Percentiles rank a stretch among this genome's conserved stretches.
Evolutionary conservation across 768 basidiomycete genomes (phyloP).

Genomic region (Plicaturopsis crispa): DNA sequence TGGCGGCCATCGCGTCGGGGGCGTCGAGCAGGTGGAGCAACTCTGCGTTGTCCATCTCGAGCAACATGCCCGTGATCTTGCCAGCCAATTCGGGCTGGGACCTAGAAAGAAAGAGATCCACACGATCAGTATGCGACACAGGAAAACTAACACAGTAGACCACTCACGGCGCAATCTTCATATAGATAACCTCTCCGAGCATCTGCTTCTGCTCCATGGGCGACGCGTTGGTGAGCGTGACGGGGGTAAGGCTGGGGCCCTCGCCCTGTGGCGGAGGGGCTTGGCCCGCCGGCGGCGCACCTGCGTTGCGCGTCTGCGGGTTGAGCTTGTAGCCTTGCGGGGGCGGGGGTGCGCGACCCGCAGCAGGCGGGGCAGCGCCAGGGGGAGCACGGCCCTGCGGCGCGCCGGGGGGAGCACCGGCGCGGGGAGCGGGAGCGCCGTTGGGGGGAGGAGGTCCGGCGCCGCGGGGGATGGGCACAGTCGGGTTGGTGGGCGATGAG

Average conservation of each 20-base stretch:
- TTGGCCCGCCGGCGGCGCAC: slow-evolving; percentile 22
- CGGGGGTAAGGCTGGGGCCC: slow-evolving; percentile 52
- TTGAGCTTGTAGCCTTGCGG: slow-evolving; percentile 29
- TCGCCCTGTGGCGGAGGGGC: slow-evolving; percentile 36
- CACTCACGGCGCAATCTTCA: slow-evolving; percentile 77
- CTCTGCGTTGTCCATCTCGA: slow-evolving; percentile 98
- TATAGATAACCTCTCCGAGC: slow-evolving; percentile 94
- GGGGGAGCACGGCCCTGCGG: slow-evolving; percentile 37
- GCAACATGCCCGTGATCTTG: slow-evolving; percentile 97
- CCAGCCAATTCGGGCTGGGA: slow-evolving; percentile 91
- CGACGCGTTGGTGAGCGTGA: slow-evolving; percentile 49
- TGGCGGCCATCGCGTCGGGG: slow-evolving; percentile 74
- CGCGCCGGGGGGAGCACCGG: slow-evolving; percentile 29
- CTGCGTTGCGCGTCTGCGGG: slow-evolving; percentile 24
- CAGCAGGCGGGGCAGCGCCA: slow-evolving; percentile 38
- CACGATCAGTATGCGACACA: slow-evolving; percentile 4
- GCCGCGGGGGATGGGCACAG: slow-evolving; percentile 56
- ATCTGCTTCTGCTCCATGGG: slow-evolving; percentile 96
- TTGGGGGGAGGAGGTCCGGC: slow-evolving; percentile 52
- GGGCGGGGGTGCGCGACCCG: slow-evolving; percentile 26
- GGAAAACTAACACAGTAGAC: slow-evolving; percentile 8
- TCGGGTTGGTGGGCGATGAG: slow-evolving; percentile 61
- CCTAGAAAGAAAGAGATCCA: slow-evolving; percentile 33
- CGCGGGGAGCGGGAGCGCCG: slow-evolving; percentile 45
- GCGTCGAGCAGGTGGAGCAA: slow-evolving; percentile 83